Base-by-base conservation (phyloP, 2,329 filamentous ascomycete species). In the Ophiostoma quercus region DNA sequence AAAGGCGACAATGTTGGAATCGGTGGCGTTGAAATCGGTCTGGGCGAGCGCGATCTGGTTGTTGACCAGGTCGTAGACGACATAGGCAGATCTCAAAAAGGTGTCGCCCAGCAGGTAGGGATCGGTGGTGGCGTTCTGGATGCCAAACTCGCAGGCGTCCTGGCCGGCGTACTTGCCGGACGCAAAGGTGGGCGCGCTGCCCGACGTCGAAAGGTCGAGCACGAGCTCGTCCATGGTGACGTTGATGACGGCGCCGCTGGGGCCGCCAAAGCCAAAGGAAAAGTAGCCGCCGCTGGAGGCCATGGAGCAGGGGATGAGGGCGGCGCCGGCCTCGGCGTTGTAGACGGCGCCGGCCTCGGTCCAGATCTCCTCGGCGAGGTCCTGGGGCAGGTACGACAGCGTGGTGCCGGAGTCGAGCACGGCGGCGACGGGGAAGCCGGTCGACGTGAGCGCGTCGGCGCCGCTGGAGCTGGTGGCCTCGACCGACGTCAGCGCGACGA, bases 381-480 rank as follows among this genome's bases (percentile, higher is more conserved):
- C 82, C 71, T 85, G 82, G 0, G 91, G 91, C 0, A 93, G 80
- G 75, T 91, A 91, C 73, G 84, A 89, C 71, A 92, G 81, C 2
- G 88, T 91, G n/a, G 88, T 90, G 51, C 91, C 91, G 0, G 89
- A 91, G 78, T 94, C 91, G 47, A 94, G 84, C 4, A 93, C 83
- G 2, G 88, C 89, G 3, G 85, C 79, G n/a, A 86, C 76, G 0
- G 87, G 83, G 57, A 81, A 81, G 19, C 77, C 68, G 2, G 71
- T 66, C 0, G 82, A 81, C 0, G 80, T 79, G 41, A 87, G 78
- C 0, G 75, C 74, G 72, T 87, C 84, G 67, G 76, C 80, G 12
- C 86, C 86, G 37, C 79, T 83, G 2, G 81, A 76, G 68, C 84
- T 86, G 43, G 76, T 75, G 9, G 83, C 84, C 16, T 79, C 71